Evolutionary conservation across 164 flowering plant genomes (phyloP).

Genomic region (Liriodendron chinense): DNA sequence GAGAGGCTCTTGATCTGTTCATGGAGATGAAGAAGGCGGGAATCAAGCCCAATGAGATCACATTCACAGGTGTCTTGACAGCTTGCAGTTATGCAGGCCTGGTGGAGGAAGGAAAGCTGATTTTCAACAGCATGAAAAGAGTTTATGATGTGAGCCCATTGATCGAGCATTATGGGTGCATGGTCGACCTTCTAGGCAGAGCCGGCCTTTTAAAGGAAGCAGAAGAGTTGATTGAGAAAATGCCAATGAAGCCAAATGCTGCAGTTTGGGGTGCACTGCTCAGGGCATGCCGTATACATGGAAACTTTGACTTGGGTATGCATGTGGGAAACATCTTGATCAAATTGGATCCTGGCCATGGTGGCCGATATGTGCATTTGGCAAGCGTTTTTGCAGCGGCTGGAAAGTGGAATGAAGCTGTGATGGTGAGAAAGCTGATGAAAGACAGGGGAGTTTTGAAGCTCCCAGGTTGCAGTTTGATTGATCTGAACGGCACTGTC

Average conservation of each 20-base stretch:
- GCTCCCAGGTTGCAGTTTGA: constrained; percentile 42
- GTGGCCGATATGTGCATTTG: constrained; percentile 44
- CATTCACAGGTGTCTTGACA: constrained; percentile 41
- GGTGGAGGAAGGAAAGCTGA: constrained; percentile 34
- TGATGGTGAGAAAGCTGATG: constrained; percentile 34
- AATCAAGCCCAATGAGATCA: constrained; percentile 42
- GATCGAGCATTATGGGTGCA: constrained; percentile 53
- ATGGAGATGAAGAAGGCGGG: constrained; percentile 30
- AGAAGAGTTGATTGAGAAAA: constrained; percentile 28
- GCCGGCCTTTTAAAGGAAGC: constrained; percentile 50
- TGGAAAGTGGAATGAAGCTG: constrained; percentile 40
- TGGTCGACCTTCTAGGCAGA: constrained; percentile 57
- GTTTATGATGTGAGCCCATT: constrained; percentile 28
- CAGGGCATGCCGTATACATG: constrained; percentile 39
- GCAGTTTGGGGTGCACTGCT: constrained; percentile 50
- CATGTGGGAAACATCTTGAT: constrained; percentile 31
- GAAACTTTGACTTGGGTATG: constrained; percentile 35
- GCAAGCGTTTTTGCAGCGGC: constrained; percentile 34
- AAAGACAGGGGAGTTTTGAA: constrained; percentile 33
- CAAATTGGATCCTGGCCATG: constrained; percentile 37
- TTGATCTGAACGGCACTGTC: constrained; percentile 31
- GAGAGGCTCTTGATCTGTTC: constrained; percentile 44
- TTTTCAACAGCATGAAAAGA: constrained; percentile 39
- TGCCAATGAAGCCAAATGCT: constrained; percentile 50
- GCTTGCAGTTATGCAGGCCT: constrained; percentile 57